Conservation (phyloP, 345 rosid genomes). For the Lumnitzera littorea region DNA sequence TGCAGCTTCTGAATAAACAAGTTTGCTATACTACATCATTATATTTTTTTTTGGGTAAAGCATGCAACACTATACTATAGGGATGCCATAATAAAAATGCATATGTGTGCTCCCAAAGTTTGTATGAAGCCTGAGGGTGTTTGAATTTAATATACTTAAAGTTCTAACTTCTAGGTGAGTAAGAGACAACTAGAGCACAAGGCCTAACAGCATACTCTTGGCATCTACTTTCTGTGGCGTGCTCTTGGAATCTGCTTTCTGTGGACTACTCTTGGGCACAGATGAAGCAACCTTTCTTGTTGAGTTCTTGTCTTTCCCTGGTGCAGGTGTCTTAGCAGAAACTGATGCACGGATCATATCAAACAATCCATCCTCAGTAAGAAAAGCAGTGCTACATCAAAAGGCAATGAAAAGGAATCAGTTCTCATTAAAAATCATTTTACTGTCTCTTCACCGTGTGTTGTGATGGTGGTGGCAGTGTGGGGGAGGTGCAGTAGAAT, state of each 20-base stretch:
- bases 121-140: too few species aligned
- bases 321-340: conserved; percentile 28
- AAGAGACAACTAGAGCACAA: not conserved
- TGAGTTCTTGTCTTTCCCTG: conserved; percentile 30
- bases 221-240: conserved; percentile 50
- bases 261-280: conserved; percentile 38
- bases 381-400: conserved; percentile 57
- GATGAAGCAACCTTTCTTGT: conserved; percentile 32
- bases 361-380: conserved; percentile 88
- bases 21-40: too few species aligned
- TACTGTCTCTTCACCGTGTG: not conserved
- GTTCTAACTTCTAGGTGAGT: not conserved
- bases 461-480: too few species aligned
- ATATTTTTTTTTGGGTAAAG: too few species aligned
- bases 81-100: too few species aligned
- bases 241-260: conserved; percentile 31
- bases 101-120: too few species aligned
- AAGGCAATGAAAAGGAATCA: conserved; percentile 14
- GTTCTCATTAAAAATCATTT: conserved; percentile 8
- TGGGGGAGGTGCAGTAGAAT: not conserved
- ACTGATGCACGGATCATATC: conserved; percentile 73
- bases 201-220: conserved; percentile 38
- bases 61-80: too few species aligned
- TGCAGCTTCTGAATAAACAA: too few species aligned
- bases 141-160: too few species aligned